A percentile compares a stretch with the other conserved stretches of the same genome.
Conservation (phyloP, 164 flowering plant genomes). For the Taxillus chinensis region DNA sequence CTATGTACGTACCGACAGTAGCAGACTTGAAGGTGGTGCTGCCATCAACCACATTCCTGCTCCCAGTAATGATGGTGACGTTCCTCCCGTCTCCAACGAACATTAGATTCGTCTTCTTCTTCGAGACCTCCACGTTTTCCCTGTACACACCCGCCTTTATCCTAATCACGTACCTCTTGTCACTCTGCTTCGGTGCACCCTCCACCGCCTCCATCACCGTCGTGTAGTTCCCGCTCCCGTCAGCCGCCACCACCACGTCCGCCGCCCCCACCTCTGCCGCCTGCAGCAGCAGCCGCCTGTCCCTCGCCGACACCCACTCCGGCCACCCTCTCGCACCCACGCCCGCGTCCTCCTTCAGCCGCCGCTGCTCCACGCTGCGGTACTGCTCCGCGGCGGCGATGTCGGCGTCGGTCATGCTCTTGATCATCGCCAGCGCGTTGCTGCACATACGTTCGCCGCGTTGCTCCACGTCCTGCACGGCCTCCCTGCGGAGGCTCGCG, state of each 20-base stretch:
- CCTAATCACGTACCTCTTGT: constrained; percentile 52
- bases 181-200: constrained; percentile 64
- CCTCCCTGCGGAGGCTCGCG: constrained; percentile 24
- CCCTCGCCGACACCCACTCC: constrained; percentile 65
- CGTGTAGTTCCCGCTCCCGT: constrained; percentile 66
- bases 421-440: constrained; percentile 77
- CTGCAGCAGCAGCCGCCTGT: constrained; percentile 50
- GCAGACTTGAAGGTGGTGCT: constrained; percentile 95
- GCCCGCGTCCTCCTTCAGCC: constrained; percentile 11
- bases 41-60: constrained; percentile 66
- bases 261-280: constrained; percentile 31
- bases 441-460: constrained; percentile 57
- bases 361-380: not conserved
- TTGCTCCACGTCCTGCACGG: constrained; percentile 21
- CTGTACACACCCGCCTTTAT: constrained; percentile 80
- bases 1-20: constrained; percentile 57
- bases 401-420: constrained; percentile 65
- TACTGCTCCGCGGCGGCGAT: constrained; percentile 4
- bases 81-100: constrained; percentile 73
- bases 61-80: constrained; percentile 70
- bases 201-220: constrained; percentile 78
- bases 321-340: constrained; percentile 33
- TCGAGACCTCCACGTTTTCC: constrained; percentile 76
- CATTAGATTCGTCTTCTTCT: constrained; percentile 73
- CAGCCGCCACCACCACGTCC: constrained; percentile 74